These are phyloP conservation scores for Sporobolomyces phaffii DNA, from an alignment of 768 basidiomycete species.

Conservation along the genomic window DNA sequence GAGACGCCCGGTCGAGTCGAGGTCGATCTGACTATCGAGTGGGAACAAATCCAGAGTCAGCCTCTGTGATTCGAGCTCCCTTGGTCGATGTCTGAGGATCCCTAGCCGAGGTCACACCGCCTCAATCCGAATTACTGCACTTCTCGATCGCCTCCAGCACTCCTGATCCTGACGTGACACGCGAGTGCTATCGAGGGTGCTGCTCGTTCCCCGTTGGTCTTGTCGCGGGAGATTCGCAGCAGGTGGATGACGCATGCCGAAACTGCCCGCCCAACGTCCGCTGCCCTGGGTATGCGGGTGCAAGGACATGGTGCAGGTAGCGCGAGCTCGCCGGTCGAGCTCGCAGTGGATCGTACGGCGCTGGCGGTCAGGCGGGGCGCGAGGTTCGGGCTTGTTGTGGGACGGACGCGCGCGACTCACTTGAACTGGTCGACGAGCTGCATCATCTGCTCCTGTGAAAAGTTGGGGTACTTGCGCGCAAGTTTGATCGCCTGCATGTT, in stretches of 20 bases:
- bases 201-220: too few relatives aligned
- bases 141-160: neutral
- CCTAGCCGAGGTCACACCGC: neutral
- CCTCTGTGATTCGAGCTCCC: too few relatives aligned
- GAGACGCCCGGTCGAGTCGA: slow-evolving; percentile 73
- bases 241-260: slow-evolving; percentile 46
- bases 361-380: too few relatives aligned
- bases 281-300: too few relatives aligned
- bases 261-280: too few relatives aligned
- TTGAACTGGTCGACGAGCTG: slow-evolving; percentile 92
- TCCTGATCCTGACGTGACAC: too few relatives aligned
- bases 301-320: too few relatives aligned
- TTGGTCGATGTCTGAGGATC: too few relatives aligned
- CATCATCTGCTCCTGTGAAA: slow-evolving; percentile 88
- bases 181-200: too few relatives aligned
- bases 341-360: too few relatives aligned
- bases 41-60: neutral
- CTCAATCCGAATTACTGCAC: neutral
- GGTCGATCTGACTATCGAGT: slow-evolving; percentile 59
- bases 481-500: slow-evolving; percentile 37
- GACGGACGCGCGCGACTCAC: slow-evolving; percentile 53
- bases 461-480: slow-evolving; percentile 57
- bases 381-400: neutral
- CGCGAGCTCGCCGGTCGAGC: too few relatives aligned
- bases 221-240: too few relatives aligned